Conservation (phyloP, 2,329 filamentous ascomycete genomes). For the Dothistroma septosporum region DNA sequence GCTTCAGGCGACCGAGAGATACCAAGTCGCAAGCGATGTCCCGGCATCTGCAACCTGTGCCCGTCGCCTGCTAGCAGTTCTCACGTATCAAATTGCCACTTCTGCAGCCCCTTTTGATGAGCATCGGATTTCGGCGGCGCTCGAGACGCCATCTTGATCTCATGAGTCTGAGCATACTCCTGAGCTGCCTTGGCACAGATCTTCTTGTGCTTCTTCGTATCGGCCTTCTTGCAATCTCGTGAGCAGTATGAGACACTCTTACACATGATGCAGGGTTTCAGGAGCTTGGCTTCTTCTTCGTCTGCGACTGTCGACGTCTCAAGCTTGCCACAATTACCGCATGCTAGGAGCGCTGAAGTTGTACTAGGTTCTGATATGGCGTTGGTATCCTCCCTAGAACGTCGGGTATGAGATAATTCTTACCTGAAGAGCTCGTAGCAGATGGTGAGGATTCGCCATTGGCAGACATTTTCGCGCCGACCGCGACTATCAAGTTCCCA, state of each 20-base stretch:
- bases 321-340: constrained; percentile 15
- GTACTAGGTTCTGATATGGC: neutral
- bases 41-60: neutral
- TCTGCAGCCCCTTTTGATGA: constrained; percentile 37
- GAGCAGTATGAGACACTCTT: constrained; percentile 39
- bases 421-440: neutral
- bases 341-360: neutral
- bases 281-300: constrained; percentile 8
- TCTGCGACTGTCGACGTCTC: constrained; percentile 16
- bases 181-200: constrained; percentile 38
- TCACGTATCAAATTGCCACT: constrained; percentile 39
- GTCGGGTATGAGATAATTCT: neutral
- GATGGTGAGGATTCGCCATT: neutral
- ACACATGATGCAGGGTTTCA: constrained; percentile 40
- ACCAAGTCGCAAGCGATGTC: neutral
- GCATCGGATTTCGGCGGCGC: constrained; percentile 32
- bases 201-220: constrained; percentile 41
- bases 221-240: constrained; percentile 40
- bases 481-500: neutral
- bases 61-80: neutral
- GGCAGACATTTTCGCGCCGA: neutral
- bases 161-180: constrained; percentile 37
- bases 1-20: too few relatives aligned
- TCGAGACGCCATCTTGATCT: constrained; percentile 38
- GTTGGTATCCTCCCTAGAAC: neutral